These are phyloP conservation scores for Naganishia sp. DNA, from an alignment of 1,284 basidiomycete genomes.

Conservation along the genomic window DNA sequence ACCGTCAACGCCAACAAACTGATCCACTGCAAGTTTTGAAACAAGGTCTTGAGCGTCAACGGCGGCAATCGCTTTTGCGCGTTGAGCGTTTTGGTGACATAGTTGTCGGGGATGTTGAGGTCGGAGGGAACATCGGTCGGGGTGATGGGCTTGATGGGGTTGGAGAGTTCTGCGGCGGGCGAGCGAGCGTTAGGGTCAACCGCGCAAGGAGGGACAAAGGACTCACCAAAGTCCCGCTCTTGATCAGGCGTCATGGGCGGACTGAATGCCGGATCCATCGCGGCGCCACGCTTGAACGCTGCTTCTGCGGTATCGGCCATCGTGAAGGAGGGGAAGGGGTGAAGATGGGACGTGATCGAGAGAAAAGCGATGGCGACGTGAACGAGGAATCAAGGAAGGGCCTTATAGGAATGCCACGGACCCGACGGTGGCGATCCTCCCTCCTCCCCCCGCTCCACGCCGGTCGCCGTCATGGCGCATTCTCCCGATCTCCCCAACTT, in stretches of 20 bases:
- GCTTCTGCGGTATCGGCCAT: slow-evolving; percentile 28
- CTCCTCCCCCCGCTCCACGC: too few species aligned
- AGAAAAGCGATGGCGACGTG: too few species aligned
- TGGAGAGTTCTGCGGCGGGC: too few species aligned
- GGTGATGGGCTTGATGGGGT: slow-evolving; percentile 31
- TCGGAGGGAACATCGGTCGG: slow-evolving; percentile 58
- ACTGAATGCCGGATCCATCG: slow-evolving; percentile 39
- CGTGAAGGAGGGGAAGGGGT: background rate
- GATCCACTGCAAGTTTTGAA: slow-evolving; percentile 67
- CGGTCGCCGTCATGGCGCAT: too few species aligned
- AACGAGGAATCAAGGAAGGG: too few species aligned
- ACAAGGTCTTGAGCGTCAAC: slow-evolving; percentile 67
- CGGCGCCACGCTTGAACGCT: slow-evolving; percentile 8
- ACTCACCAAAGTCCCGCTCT: slow-evolving; percentile 29
- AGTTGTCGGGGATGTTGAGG: slow-evolving; percentile 80
- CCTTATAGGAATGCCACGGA: too few species aligned
- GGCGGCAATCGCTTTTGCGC: slow-evolving; percentile 73
- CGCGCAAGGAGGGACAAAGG: background rate
- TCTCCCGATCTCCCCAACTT: too few species aligned
- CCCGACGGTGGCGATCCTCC: too few species aligned
- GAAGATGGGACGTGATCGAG: too few species aligned
- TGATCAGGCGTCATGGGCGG: slow-evolving; percentile 39
- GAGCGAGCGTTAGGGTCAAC: too few species aligned
- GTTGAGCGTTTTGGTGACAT: slow-evolving; percentile 79
- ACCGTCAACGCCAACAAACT: slow-evolving; percentile 72